Evolutionary conservation across 2,329 filamentous ascomycete species (phyloP).

Genomic region (Karstenula rhodostoma): DNA sequence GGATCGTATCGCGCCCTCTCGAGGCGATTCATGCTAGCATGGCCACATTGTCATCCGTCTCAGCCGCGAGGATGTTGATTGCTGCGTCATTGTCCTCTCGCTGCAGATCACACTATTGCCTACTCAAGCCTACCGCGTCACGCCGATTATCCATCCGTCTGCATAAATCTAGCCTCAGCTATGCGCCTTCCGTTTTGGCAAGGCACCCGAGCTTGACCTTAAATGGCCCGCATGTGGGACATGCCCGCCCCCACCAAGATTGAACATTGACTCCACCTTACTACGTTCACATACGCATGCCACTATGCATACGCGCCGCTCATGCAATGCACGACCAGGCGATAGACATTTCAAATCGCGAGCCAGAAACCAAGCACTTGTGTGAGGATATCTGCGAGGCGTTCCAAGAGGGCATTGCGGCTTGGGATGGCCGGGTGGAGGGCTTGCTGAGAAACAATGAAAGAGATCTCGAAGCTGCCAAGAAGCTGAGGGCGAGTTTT

Average conservation of each 20-base stretch:
- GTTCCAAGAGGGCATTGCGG: conserved; percentile 14
- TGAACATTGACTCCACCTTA: background rate
- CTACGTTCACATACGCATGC: background rate
- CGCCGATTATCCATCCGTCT: background rate
- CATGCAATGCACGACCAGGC: background rate
- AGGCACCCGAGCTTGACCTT: background rate
- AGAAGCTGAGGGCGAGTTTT: conserved; percentile 7
- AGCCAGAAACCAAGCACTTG: conserved; percentile 16
- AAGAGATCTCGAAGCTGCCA: conserved; percentile 5
- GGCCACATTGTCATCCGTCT: background rate
- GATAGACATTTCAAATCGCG: background rate
- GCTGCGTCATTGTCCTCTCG: background rate
- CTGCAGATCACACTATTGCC: background rate
- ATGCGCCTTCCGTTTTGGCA: background rate
- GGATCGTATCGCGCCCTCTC: background rate
- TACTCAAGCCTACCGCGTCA: background rate
- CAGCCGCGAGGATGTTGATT: background rate
- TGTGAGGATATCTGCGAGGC: conserved; percentile 14
- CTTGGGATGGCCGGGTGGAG: conserved; percentile 12
- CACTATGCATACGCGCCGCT: background rate
- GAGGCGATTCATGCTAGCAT: background rate
- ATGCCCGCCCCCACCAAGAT: background rate
- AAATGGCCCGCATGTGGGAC: background rate
- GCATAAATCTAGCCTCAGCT: background rate
- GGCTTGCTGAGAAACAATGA: background rate